Base-by-base conservation (phyloP, 768 basidiomycete species). In the Goffeauzyma gilvescens region DNA sequence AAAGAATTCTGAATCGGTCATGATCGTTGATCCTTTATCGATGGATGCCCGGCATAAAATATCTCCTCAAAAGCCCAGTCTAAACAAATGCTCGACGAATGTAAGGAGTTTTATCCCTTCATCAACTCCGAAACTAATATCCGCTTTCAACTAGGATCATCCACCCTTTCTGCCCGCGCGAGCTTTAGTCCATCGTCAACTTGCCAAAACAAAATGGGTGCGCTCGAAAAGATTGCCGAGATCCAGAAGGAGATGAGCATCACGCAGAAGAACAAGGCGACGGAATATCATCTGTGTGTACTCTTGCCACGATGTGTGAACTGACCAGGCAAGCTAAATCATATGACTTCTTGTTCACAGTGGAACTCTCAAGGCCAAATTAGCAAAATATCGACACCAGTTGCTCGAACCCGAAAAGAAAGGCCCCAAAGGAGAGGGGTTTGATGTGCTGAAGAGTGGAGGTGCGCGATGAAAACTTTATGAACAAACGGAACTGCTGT, bases 311-410 rank as follows among this genome's bases (percentile, higher is more conserved):
- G 27, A 4, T 4, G 4, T 25, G 14, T 14, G 15, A 21, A 46
- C 34, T 26, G 37, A 53, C 42, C 55, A 52, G 45, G 38, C 55
- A 26, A 52, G 54, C 28, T 9, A 9, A 9, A 9, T 30, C 28
- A 30, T 30, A 9, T 30, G n/a, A n/a, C n/a, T n/a, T n/a, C n/a
- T n/a, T n/a, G n/a, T n/a, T 30, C 39, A 41, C 27, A 7, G 17
- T 7, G 50, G 50, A 32, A 50, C 47, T 39, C 70, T 90, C 45
- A 93, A 93, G 66, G 87, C 89, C 48, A 95, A 93, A 63, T 70
- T 90, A 15, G 87, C 89, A 2, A 76, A 84, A 40, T 96, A 95
- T 64, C 77, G 90, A 24, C 84, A 84, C 1, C 86, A 96, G 58
- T 74, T 98, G 15, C 75, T 98, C 6, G 93, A 98, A 60, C 90